Base-by-base conservation (phyloP, 2,329 filamentous ascomycete genomes). In the Coniochaeta hoffmannii region DNA sequence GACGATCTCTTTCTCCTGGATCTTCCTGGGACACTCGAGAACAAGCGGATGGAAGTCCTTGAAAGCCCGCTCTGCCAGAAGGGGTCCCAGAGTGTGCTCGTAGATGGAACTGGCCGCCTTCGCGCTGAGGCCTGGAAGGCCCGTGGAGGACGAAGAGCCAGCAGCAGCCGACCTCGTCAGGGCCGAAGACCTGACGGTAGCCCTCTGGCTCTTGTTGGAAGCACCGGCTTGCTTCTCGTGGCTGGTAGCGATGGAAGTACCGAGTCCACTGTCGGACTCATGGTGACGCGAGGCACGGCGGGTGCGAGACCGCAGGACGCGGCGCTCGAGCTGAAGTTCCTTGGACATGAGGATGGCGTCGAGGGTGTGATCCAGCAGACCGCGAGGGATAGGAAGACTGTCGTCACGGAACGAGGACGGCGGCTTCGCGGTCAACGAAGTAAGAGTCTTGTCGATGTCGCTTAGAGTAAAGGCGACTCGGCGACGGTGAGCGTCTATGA, bases 251-350 rank as follows among this genome's bases (percentile, higher is more conserved):
- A 96, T 79, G 41, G 91, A 96, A 44, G 90, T 88, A 53, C 92
- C 92, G 60, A 97, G 77, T 54, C 90, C 92, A 69, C 91, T 96
- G 74, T 97, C 92, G 15, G 90, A 94, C 57, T 83, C 82, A 72
- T 91, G 87, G 65, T 85, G 81, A 66, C 85, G 80, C 44, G 76
- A 77, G 58, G 75, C 73, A 66, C 83, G 79, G 56, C 78, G 78
- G 53, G 73, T 58, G 57, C 79, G 80, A 60, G 79, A 77, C 57
- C 79, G 81, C 60, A 80, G 69, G 38, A 79, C 71, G 58, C 76
- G 76, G 57, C 77, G 72, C 68, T 77, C 76, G 58, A 66, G 65
- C 60, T 76, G 62, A 53, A 65, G 65, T 58, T 72, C 67, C 61
- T 72, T 66, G 36, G 70, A 68, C 74, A 80, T 79, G 54, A 73